Conservation (phyloP, 2,329 filamentous ascomycete genomes). For the Microsporum canis region DNA sequence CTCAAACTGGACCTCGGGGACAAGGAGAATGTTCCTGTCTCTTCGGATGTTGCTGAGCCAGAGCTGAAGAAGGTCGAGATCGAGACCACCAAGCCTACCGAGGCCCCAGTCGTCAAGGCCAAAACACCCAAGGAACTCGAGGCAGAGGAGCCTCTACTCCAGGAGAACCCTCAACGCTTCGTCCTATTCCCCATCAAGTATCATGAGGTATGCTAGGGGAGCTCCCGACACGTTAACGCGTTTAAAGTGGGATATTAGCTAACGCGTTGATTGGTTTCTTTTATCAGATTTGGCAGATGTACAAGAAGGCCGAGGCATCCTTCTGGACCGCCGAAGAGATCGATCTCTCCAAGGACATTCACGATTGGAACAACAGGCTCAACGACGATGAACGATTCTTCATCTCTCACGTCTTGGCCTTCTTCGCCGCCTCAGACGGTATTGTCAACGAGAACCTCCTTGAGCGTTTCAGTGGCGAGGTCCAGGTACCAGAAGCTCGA, state of each 20-base stretch:
- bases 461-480: constrained; percentile 92
- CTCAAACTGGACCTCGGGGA: constrained; percentile 60
- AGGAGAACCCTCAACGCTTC: constrained; percentile 92
- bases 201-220: constrained; percentile 70
- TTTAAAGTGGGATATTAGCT: constrained; percentile 49
- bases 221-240: constrained; percentile 31
- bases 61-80: constrained; percentile 42
- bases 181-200: constrained; percentile 99
- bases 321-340: constrained; percentile 99
- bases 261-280: constrained; percentile 22
- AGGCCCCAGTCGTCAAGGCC: constrained; percentile 26
- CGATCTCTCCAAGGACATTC: constrained; percentile 94
- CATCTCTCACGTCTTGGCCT: constrained; percentile 94
- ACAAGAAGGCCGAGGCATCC: constrained; percentile 98
- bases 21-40: constrained; percentile 66
- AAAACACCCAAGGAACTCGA: constrained; percentile 55
- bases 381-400: constrained; percentile 98
- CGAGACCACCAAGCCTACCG: constrained; percentile 37
- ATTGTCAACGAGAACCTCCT: constrained; percentile 99
- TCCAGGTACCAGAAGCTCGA: constrained; percentile 92
- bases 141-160: constrained; percentile 76
- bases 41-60: constrained; percentile 41
- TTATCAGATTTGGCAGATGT: constrained; percentile 96
- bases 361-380: constrained; percentile 97
- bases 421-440: constrained; percentile 97